Evolutionary conservation across 371 early-diverging fungal genomes (phyloP).

Genomic region (Syncephalastrum monosporum): DNA sequence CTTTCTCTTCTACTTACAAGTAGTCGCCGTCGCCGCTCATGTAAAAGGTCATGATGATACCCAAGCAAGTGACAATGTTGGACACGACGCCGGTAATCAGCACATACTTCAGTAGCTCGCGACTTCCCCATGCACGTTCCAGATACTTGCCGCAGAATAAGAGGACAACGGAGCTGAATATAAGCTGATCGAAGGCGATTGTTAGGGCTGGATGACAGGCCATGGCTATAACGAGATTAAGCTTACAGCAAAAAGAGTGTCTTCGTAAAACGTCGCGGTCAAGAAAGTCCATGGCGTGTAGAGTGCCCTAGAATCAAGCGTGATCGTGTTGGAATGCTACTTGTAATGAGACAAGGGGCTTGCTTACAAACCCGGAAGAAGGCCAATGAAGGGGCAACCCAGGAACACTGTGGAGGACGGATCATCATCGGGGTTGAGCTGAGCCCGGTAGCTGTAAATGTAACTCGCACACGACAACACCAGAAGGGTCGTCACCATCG

Average conservation of each 20-base stretch:
- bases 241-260: conserved; percentile 36
- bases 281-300: conserved; percentile 49
- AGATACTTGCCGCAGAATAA: conserved; percentile 71
- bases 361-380: conserved; percentile 49
- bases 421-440: conserved; percentile 22
- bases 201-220: too few relatives aligned
- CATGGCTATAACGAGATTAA: too few relatives aligned
- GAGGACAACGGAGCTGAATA: conserved; percentile 43
- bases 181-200: conserved; percentile 31
- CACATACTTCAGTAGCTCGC: conserved; percentile 67
- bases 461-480: conserved; percentile 26
- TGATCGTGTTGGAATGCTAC: neutral
- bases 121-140: conserved; percentile 76
- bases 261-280: conserved; percentile 44
- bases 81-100: conserved; percentile 52
- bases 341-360: neutral
- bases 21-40: conserved; percentile 52
- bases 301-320: conserved; percentile 21
- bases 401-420: conserved; percentile 7
- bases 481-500: conserved; percentile 29
- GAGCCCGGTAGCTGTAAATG: conserved; percentile 30
- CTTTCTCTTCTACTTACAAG: conserved; percentile 51
- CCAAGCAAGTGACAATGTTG: conserved; percentile 57
- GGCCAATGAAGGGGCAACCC: conserved; percentile 39
- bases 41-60: conserved; percentile 58